Evolutionary conservation across 2,329 filamentous ascomycete genomes (phyloP), one percentile per base, ranked within the genome.

Genomic region (Aspergillus spinulosporus): DNA sequence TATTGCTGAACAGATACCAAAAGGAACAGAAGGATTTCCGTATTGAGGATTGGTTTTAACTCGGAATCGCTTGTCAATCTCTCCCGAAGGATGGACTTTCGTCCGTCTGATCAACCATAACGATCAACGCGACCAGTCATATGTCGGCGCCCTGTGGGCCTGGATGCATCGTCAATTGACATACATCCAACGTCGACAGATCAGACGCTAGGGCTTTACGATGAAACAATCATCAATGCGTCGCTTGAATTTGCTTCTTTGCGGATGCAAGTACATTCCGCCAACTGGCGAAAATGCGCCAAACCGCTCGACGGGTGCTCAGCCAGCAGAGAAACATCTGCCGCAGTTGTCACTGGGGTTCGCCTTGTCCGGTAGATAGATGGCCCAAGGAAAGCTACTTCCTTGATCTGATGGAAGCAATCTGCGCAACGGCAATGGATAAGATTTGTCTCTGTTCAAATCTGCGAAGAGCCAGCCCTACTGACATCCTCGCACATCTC

Each of bases 101-200:
- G 37, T 50, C 15, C 37, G 34, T 36, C 8, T 15, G 34, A 32
- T 43, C 37, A 11, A 32, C 36, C 52, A 48, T 45, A 36, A 36
- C 49, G 45, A 49, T 47, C 43, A 15, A 32, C 36, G 34, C 40
- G 52, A 54, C 52, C 36, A 54, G 52, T 54, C 52, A 54, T 49
- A 54, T 54, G 34, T 49, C 42, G 21, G 21, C 21, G 21, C 9
- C 11, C 40, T 29, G 52, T 54, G 45, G 45, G 42, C 37, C 52
- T 14, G 34, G 21, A 42, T 48, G 44, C 34, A 47, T 48, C 8
- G 9, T 44, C 28, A 49, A 47, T 42, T 34, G 9, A 36, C 37
- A 49, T 54, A 54, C 45, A 54, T 49, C 45, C 45, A 54, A 54
- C 45, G 34, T 40, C 45, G 52, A 54, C 45, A 49, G 44, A 54